Percentiles rank a stretch among this genome's conserved stretches.
phyloP scores from a whole-genome alignment of 208 protist species.

The Angomonas deanei region DNA sequence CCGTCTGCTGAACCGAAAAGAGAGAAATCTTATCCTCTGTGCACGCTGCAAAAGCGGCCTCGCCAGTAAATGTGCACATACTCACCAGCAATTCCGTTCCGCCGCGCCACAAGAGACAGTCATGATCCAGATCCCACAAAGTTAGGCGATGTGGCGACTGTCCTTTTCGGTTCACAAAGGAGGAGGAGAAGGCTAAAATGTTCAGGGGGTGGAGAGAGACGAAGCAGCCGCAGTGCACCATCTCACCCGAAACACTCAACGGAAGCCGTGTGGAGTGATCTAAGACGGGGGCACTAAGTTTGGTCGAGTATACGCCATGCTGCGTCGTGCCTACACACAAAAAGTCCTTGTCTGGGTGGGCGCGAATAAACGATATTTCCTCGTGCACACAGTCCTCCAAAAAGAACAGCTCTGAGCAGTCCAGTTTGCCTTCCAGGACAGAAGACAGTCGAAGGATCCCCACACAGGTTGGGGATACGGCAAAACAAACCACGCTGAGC shows the following conservation, averaged over 20 bases:
- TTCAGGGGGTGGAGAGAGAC: conserved; percentile 17
- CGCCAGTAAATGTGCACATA: conserved; percentile 39
- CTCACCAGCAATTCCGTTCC: conserved; percentile 41
- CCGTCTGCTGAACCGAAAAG: conserved; percentile 25
- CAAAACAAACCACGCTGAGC: background rate
- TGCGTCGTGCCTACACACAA: conserved; percentile 60
- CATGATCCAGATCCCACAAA: conserved; percentile 39
- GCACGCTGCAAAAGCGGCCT: conserved; percentile 53
- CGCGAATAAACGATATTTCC: conserved; percentile 38
- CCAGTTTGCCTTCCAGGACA: conserved; percentile 5
- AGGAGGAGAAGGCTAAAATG: conserved; percentile 66
- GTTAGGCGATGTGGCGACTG: conserved; percentile 40
- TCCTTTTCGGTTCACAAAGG: conserved; percentile 28
- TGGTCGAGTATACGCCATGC: conserved; percentile 67
- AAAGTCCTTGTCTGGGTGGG: conserved; percentile 47
- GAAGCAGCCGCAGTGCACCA: conserved; percentile 53
- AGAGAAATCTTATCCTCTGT: conserved; percentile 28
- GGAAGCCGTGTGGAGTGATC: conserved; percentile 37
- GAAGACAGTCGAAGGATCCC: background rate
- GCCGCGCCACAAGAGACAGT: conserved; percentile 64
- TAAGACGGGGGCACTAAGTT: conserved; percentile 32
- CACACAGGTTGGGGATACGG: background rate
- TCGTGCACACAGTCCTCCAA: conserved; percentile 9
- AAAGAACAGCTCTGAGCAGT: conserved; percentile 2
- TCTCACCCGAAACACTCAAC: conserved; percentile 42